Evolutionary conservation across 2,329 filamentous ascomycete species (phyloP).

Genomic region (Alternaria conjuncta): DNA sequence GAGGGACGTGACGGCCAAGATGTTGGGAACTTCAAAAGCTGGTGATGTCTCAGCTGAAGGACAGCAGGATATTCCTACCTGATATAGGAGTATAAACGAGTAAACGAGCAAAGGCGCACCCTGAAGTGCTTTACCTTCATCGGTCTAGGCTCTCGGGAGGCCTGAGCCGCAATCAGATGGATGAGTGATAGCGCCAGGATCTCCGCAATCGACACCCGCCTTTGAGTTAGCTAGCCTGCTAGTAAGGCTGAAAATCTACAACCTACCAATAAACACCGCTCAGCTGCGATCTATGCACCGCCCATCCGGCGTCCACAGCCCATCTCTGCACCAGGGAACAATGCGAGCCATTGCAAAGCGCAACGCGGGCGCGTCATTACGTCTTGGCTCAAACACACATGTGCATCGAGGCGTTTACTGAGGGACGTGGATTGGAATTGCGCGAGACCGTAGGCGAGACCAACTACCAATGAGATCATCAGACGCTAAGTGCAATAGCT

Average conservation of each 20-base stretch:
- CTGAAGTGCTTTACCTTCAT: background rate
- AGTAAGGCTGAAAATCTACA: background rate
- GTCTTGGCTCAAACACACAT: constrained; percentile 7
- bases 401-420: background rate
- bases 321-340: background rate
- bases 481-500: background rate
- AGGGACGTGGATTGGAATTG: background rate
- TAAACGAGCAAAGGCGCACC: background rate
- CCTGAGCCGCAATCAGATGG: constrained; percentile 1
- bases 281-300: background rate
- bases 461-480: background rate
- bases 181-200: background rate
- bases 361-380: background rate
- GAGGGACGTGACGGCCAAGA: background rate
- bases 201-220: background rate
- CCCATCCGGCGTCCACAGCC: background rate
- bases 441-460: background rate
- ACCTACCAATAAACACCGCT: background rate
- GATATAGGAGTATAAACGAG: constrained; percentile 8
- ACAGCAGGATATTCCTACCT: constrained; percentile 8
- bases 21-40: constrained; percentile 4
- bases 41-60: constrained; percentile 4
- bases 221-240: constrained; percentile 6
- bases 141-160: constrained; percentile 3
- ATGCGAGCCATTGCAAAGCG: background rate